Conservation (phyloP, 768 basidiomycete genomes). For the button mushroom (Agaricus bisporus) region DNA sequence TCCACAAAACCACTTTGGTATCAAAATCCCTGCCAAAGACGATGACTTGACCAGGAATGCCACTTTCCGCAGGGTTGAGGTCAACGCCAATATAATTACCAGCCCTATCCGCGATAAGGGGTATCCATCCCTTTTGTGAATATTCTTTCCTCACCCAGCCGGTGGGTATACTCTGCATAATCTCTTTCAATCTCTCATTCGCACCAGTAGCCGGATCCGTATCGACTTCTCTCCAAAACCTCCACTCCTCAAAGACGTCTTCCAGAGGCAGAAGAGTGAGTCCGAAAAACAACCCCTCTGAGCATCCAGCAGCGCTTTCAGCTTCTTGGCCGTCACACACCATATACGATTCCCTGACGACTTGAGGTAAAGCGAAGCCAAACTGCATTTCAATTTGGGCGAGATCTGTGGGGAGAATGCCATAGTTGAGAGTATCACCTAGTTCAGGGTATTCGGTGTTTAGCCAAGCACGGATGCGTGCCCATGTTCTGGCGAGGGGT, state of each 20-base stretch:
- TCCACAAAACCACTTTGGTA: slow-evolving; percentile 92
- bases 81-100: slow-evolving; percentile 98
- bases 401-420: slow-evolving; percentile 75
- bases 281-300: slow-evolving; percentile 94
- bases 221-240: slow-evolving; percentile 93
- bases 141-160: slow-evolving; percentile 87
- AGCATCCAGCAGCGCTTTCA: slow-evolving; percentile 80
- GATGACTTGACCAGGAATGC: slow-evolving; percentile 86
- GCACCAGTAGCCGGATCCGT: slow-evolving; percentile 81
- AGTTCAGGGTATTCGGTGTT: slow-evolving; percentile 87
- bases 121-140: slow-evolving; percentile 95
- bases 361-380: slow-evolving; percentile 75
- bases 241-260: slow-evolving; percentile 92
- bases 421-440: slow-evolving; percentile 92
- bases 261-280: slow-evolving; percentile 88
- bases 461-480: slow-evolving; percentile 78
- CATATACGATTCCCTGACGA: slow-evolving; percentile 88
- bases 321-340: slow-evolving; percentile 91
- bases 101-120: slow-evolving; percentile 86
- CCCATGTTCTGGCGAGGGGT: slow-evolving; percentile 78
- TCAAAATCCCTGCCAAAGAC: slow-evolving; percentile 99
- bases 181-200: slow-evolving; percentile 61
- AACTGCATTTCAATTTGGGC: slow-evolving; percentile 79
- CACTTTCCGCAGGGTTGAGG: slow-evolving; percentile 76
- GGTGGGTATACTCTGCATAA: slow-evolving; percentile 87